Evolutionary conservation across 2,329 filamentous ascomycete species (phyloP).

Genomic region (Venturia oleaginea): DNA sequence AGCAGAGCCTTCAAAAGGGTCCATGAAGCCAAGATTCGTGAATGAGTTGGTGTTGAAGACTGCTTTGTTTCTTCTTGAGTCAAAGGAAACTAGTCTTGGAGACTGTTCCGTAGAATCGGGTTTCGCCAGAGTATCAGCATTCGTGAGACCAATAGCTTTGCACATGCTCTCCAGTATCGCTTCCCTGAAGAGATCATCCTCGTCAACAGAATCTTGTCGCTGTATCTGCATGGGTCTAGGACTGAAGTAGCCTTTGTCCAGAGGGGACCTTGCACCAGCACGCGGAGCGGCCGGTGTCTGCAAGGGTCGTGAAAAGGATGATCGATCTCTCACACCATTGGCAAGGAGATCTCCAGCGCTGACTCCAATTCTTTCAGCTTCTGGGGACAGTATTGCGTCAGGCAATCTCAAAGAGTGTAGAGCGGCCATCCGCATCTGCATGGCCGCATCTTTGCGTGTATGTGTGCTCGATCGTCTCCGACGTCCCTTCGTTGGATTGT

Average conservation of each 20-base stretch:
- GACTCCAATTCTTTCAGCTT: conserved; percentile 31
- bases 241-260: conserved; percentile 14
- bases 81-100: conserved; percentile 73
- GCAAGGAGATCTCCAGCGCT: conserved; percentile 62
- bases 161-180: conserved; percentile 94
- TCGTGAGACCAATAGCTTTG: conserved; percentile 78
- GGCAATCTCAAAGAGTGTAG: conserved; percentile 21
- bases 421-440: conserved; percentile 54
- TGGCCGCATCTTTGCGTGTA: conserved; percentile 68
- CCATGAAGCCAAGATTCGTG: conserved; percentile 85
- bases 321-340: conserved; percentile 35
- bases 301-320: conserved; percentile 41
- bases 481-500: conserved; percentile 62
- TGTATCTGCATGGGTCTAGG: conserved; percentile 41
- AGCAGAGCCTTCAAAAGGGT: conserved; percentile 62
- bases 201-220: conserved; percentile 73
- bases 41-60: conserved; percentile 74
- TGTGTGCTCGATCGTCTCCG: conserved; percentile 64
- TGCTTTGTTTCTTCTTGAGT: conserved; percentile 70
- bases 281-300: conserved; percentile 26
- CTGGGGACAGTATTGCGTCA: conserved; percentile 13
- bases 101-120: conserved; percentile 76
- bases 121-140: conserved; percentile 53
- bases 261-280: conserved; percentile 10
- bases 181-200: conserved; percentile 79